Evolutionary conservation across 2,329 filamentous ascomycete genomes (phyloP).

Genomic region (Sporothrix protearum): DNA sequence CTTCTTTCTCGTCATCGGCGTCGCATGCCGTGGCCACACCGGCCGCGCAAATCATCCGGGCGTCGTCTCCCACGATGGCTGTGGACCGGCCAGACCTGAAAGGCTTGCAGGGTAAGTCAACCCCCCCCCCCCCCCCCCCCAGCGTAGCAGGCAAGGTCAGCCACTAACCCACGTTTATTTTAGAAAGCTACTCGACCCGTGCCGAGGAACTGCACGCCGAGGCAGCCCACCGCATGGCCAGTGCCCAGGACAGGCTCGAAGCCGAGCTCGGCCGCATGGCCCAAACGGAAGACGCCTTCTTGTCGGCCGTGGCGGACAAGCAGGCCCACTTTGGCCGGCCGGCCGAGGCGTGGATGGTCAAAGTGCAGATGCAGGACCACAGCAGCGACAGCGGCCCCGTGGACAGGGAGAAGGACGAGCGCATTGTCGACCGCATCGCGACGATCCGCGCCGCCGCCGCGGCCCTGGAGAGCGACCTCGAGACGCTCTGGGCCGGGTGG

Average conservation of each 20-base stretch:
- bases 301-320: background rate
- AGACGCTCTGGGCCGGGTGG: slow-evolving; percentile 33
- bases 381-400: background rate
- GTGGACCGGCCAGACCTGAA: background rate
- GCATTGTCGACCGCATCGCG: slow-evolving; percentile 24
- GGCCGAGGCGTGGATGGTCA: slow-evolving; percentile 22
- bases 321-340: slow-evolving; percentile 22
- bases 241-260: slow-evolving; percentile 19
- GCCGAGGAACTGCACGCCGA: slow-evolving; percentile 25
- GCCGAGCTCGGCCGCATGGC: slow-evolving; percentile 19
- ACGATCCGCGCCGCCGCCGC: slow-evolving; percentile 17
- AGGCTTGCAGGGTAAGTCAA: slow-evolving; percentile 7
- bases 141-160: too few species aligned
- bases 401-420: slow-evolving; percentile 24
- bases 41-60: background rate
- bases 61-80: background rate
- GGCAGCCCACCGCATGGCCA: slow-evolving; percentile 22
- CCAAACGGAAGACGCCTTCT: slow-evolving; percentile 16
- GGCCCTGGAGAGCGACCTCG: slow-evolving; percentile 26
- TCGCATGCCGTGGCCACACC: background rate
- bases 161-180: too few species aligned
- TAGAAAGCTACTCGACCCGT: slow-evolving; percentile 27
- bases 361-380: slow-evolving; percentile 22
- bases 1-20: background rate
- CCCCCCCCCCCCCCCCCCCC: too few species aligned